Evolutionary conservation across 768 basidiomycete genomes (phyloP).

Genomic region (Exidia glandulosa): DNA sequence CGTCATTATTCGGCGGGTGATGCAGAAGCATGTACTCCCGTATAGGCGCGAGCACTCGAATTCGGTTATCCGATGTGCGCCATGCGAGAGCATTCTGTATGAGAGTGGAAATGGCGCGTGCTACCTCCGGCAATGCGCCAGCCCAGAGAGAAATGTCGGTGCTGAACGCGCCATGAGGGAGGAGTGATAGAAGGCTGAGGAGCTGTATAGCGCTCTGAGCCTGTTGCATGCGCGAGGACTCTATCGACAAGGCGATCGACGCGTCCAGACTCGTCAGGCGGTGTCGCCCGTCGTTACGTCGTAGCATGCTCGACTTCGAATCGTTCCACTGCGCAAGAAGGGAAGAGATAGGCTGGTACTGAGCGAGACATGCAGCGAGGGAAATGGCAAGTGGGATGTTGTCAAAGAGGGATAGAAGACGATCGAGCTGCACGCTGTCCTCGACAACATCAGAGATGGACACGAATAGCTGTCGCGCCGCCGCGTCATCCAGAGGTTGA

Average conservation of each 20-base stretch:
- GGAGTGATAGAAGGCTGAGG: conserved; percentile 17
- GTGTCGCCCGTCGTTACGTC: conserved; percentile 3
- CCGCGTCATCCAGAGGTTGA: conserved; percentile 9
- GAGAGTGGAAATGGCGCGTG: conserved; percentile 8
- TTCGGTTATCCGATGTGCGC: conserved; percentile 8
- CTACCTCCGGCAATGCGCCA: conserved; percentile 3
- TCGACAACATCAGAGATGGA: conserved; percentile 12
- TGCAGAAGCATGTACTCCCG: conserved; percentile 11
- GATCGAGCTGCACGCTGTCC: conserved; percentile 6
- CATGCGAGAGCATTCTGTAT: conserved; percentile 12
- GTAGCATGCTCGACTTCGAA: conserved; percentile 11
- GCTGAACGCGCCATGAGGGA: conserved; percentile 18
- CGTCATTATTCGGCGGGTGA: conserved; percentile 7
- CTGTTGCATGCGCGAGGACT: conserved; percentile 16
- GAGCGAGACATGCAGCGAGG: conserved; percentile 11
- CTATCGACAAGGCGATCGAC: conserved; percentile 21
- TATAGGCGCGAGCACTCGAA: conserved; percentile 14
- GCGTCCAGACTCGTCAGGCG: conserved; percentile 20
- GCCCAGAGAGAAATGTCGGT: conserved; percentile 7
- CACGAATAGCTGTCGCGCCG: conserved; percentile 11
- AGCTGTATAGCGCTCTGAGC: conserved; percentile 17
- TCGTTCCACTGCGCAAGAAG: conserved; percentile 11
- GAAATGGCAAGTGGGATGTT: conserved; percentile 13
- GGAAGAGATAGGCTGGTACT: conserved; percentile 9
- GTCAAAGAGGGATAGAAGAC: conserved; percentile 10